Evolutionary conservation across 1,284 basidiomycete genomes (phyloP).

Genomic region (Cryptococcus jaspeensis): DNA sequence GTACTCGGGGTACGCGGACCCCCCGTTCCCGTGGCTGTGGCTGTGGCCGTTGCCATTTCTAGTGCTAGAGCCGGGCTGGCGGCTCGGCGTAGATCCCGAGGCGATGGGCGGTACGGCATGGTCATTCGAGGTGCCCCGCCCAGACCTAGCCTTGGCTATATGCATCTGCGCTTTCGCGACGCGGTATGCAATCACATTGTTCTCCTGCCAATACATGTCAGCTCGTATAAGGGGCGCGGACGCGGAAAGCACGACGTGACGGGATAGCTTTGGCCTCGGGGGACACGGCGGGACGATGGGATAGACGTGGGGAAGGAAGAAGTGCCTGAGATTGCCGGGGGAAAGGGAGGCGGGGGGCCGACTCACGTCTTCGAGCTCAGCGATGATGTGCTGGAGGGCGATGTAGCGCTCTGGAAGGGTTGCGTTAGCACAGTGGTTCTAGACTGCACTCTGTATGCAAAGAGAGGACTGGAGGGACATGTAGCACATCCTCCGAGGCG

Average conservation of each 20-base stretch:
- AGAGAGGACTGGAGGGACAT: not conserved
- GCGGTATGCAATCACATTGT: constrained; percentile 21
- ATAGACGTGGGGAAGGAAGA: not conserved
- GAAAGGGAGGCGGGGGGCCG: not conserved
- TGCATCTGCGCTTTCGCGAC: constrained; percentile 11
- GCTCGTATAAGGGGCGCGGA: not conserved
- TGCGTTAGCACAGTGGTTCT: not conserved
- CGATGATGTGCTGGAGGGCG: constrained; percentile 13
- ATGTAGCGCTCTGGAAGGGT: constrained; percentile 8
- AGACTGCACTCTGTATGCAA: not conserved
- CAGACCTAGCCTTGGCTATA: not conserved
- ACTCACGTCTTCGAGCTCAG: constrained; percentile 48
- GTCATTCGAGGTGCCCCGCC: no score
- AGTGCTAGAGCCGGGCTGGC: no score
- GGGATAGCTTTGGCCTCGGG: not conserved
- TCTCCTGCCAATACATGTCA: constrained; percentile 6
- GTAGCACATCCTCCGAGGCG: not conserved
- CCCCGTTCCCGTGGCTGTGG: no score
- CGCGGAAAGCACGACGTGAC: not conserved
- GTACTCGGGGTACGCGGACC: no score
- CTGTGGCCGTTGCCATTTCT: no score
- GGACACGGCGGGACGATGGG: not conserved
- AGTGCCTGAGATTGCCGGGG: no score
- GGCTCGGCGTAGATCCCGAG: no score
- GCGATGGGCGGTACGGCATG: no score